phyloP scores from a whole-genome alignment of 441 rosid genomes.

The Populus tomentosa region DNA sequence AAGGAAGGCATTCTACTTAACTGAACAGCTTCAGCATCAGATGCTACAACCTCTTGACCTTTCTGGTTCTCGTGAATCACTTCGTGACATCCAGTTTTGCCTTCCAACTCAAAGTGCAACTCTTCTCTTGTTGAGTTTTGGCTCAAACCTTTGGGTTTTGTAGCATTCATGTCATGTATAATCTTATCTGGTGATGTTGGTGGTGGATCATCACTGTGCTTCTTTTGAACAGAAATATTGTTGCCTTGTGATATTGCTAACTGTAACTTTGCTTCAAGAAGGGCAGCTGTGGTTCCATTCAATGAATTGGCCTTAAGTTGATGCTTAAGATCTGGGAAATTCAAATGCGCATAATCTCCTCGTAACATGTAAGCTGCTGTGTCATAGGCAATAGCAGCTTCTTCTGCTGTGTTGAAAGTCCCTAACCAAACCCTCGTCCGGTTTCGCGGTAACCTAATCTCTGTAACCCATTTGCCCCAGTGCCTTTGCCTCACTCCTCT shows the following conservation, averaged over 20 bases:
- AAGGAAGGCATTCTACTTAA: slow-evolving; percentile 93
- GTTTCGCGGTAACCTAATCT: slow-evolving; percentile 76
- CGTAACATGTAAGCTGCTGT: slow-evolving; percentile 75
- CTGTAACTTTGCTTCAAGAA: slow-evolving; percentile 74
- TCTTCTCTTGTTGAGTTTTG: slow-evolving; percentile 26
- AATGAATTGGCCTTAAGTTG: slow-evolving; percentile 56
- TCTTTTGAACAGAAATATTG: slow-evolving; percentile 18
- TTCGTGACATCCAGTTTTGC: slow-evolving; percentile 26
- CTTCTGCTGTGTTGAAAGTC: slow-evolving; percentile 77
- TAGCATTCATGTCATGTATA: background rate
- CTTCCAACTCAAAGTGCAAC: slow-evolving; percentile 25
- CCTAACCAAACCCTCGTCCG: slow-evolving; percentile 87
- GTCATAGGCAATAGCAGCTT: slow-evolving; percentile 79
- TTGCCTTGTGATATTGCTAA: slow-evolving; percentile 42
- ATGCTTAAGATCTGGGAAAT: slow-evolving; percentile 63
- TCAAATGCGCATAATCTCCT: slow-evolving; percentile 75
- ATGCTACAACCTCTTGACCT: slow-evolving; percentile 18
- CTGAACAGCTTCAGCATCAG: slow-evolving; percentile 62
- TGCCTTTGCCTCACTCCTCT: slow-evolving; percentile 90
- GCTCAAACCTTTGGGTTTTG: slow-evolving; percentile 10
- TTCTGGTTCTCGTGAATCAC: slow-evolving; percentile 28
- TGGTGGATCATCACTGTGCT: slow-evolving; percentile 10
- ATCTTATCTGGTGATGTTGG: background rate
- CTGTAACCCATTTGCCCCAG: slow-evolving; percentile 97
- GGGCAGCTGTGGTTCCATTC: slow-evolving; percentile 56